Conservation (phyloP, 2,329 filamentous ascomycete species). For the Penicillium sp. region DNA sequence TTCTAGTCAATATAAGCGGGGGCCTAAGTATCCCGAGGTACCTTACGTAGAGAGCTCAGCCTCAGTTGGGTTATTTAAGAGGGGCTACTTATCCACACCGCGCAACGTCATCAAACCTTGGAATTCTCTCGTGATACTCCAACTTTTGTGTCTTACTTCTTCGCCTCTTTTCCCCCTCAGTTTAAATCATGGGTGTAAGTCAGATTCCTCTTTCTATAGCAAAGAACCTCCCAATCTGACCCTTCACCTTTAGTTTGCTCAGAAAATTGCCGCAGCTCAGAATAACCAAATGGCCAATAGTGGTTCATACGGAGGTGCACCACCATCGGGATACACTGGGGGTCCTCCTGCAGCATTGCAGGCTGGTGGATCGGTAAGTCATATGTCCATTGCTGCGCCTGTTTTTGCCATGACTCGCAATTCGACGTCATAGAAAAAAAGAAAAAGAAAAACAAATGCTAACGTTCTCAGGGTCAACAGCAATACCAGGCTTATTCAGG, state of each 20-base stretch:
- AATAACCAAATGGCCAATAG: slow-evolving; percentile 21
- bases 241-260: slow-evolving; percentile 33
- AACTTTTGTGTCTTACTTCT: background rate
- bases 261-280: slow-evolving; percentile 42
- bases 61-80: background rate
- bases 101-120: slow-evolving; percentile 5
- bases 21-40: background rate
- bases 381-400: slow-evolving; percentile 8
- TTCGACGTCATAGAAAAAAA: slow-evolving; percentile 23
- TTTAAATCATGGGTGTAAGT: slow-evolving; percentile 9
- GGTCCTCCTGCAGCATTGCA: slow-evolving; percentile 38
- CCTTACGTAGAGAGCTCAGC: slow-evolving; percentile 3
- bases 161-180: background rate
- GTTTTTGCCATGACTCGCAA: slow-evolving; percentile 4
- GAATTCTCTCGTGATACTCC: slow-evolving; percentile 4
- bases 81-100: slow-evolving; percentile 4
- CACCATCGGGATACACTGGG: slow-evolving; percentile 39
- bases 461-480: slow-evolving; percentile 27
- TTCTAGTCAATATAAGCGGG: background rate
- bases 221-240: background rate
- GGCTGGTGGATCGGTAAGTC: slow-evolving; percentile 53
- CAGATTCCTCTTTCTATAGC: background rate
- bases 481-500: slow-evolving; percentile 58
- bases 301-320: slow-evolving; percentile 34
- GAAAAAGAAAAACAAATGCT: background rate